Evolutionary conservation across 805 yeast genomes (phyloP).

Genomic region (Saccharomycopsis javanensis): DNA sequence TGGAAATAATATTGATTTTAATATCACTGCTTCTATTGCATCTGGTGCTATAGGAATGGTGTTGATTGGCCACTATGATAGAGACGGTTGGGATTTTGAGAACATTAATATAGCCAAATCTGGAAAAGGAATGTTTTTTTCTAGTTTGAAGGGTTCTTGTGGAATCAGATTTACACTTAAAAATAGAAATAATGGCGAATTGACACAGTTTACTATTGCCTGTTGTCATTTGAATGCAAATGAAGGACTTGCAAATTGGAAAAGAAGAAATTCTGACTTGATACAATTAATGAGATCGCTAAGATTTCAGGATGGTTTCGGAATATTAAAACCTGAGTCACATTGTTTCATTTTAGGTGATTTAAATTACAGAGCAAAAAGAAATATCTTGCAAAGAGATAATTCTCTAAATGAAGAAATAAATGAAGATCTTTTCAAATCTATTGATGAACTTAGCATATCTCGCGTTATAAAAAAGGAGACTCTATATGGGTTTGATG

Average conservation of each 20-base stretch:
- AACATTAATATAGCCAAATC: conserved; percentile 27
- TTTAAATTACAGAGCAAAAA: conserved; percentile 60
- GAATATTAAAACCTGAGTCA: conserved; percentile 39
- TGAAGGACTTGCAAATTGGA: conserved; percentile 47
- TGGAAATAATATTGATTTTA: conserved; percentile 28
- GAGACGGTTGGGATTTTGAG: conserved; percentile 21
- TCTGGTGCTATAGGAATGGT: conserved; percentile 52
- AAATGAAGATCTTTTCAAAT: conserved; percentile 20
- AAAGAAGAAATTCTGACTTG: conserved; percentile 45
- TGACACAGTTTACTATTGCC: conserved; percentile 45
- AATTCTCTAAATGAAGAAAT: background rate
- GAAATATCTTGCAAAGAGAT: conserved; percentile 18
- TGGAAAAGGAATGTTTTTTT: conserved; percentile 48
- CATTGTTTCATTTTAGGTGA: conserved; percentile 80
- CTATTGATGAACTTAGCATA: conserved; percentile 29
- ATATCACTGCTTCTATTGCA: conserved; percentile 34
- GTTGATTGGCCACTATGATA: conserved; percentile 29
- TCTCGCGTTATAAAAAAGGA: conserved; percentile 30
- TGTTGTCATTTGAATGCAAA: conserved; percentile 68
- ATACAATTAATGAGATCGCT: conserved; percentile 40
- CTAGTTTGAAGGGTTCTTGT: conserved; percentile 69
- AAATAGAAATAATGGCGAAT: conserved; percentile 22
- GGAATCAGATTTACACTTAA: conserved; percentile 39
- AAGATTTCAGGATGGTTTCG: conserved; percentile 48
- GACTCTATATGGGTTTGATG: conserved; percentile 55